Conservation (phyloP, 257 asterid species). For the Leptodermis oblonga region DNA sequence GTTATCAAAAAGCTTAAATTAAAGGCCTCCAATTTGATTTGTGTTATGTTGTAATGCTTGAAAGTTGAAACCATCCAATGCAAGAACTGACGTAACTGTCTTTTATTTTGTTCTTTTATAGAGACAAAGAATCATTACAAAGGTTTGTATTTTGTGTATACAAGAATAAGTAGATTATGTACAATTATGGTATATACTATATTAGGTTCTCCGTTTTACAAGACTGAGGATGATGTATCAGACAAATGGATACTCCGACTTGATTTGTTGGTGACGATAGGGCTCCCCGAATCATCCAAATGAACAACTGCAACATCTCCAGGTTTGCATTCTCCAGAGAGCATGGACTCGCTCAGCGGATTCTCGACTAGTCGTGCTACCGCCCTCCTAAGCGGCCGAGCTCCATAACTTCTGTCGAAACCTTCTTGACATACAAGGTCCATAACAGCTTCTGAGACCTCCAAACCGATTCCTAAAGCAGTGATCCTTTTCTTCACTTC, state of each 20-base stretch:
- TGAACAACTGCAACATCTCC: constrained; percentile 73
- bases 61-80: neutral
- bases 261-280: constrained; percentile 53
- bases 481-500: constrained; percentile 75
- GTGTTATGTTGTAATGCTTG: neutral
- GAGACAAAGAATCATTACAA: constrained; percentile 17
- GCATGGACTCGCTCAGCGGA: constrained; percentile 77
- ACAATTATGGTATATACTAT: neutral
- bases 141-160: neutral
- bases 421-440: constrained; percentile 83
- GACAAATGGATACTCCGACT: constrained; percentile 43
- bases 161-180: constrained; percentile 12
- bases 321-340: constrained; percentile 54
- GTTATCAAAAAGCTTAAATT: too few relatives aligned
- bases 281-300: constrained; percentile 75
- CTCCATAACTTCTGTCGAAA: constrained; percentile 86
- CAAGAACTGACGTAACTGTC: neutral
- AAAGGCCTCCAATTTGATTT: neutral
- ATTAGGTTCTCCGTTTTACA: constrained; percentile 11
- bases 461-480: constrained; percentile 61
- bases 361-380: constrained; percentile 75
- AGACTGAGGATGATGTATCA: constrained; percentile 22
- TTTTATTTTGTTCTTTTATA: neutral
- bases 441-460: constrained; percentile 73
- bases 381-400: constrained; percentile 89